A percentile compares a stretch with the other conserved stretches of the same genome.
Conservation (phyloP, 2,329 filamentous ascomycete species). For the Graphilbum fragrans region DNA sequence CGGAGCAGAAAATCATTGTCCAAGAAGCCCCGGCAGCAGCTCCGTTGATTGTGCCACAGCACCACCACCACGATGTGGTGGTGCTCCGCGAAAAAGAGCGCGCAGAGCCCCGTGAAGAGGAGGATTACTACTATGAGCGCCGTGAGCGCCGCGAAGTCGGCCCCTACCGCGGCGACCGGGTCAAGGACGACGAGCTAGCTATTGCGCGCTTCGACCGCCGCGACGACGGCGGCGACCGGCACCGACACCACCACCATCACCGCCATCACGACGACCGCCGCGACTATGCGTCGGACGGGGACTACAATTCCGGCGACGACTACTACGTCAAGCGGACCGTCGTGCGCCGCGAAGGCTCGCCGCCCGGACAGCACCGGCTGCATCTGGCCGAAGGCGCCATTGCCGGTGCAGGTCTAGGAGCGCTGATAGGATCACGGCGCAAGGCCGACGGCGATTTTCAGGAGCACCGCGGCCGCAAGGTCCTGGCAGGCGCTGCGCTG, state of each 20-base stretch:
- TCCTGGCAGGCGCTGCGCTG: slow-evolving; percentile 48
- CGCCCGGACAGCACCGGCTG: slow-evolving; percentile 38
- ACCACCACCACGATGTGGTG: slow-evolving; percentile 8
- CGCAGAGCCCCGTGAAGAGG: slow-evolving; percentile 18
- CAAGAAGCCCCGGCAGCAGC: slow-evolving; percentile 42
- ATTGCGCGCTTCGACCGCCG: slow-evolving; percentile 15
- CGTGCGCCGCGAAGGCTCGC: slow-evolving; percentile 37
- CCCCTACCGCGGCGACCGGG: slow-evolving; percentile 20
- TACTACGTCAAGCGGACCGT: slow-evolving; percentile 32
- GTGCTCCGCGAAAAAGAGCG: slow-evolving; percentile 15
- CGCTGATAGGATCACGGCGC: slow-evolving; percentile 43
- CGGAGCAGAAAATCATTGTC: slow-evolving; percentile 49
- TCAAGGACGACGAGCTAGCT: slow-evolving; percentile 18
- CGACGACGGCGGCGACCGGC: slow-evolving; percentile 16
- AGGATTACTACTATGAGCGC: slow-evolving; percentile 40
- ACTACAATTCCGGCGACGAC: slow-evolving; percentile 26
- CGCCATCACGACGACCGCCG: slow-evolving; percentile 25
- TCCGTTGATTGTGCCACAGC: slow-evolving; percentile 35
- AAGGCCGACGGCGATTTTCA: slow-evolving; percentile 35
- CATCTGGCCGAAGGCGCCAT: slow-evolving; percentile 53
- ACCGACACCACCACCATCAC: slow-evolving; percentile 18
- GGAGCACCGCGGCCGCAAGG: slow-evolving; percentile 43
- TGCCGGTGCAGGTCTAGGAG: slow-evolving; percentile 49
- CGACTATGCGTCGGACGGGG: slow-evolving; percentile 21
- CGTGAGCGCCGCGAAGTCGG: slow-evolving; percentile 31